A percentile compares a stretch with the other conserved stretches of the same genome.
phyloP scores from a whole-genome alignment of 2,329 filamentous ascomycete genomes.

The Chrysoporthe austroafricana region DNA sequence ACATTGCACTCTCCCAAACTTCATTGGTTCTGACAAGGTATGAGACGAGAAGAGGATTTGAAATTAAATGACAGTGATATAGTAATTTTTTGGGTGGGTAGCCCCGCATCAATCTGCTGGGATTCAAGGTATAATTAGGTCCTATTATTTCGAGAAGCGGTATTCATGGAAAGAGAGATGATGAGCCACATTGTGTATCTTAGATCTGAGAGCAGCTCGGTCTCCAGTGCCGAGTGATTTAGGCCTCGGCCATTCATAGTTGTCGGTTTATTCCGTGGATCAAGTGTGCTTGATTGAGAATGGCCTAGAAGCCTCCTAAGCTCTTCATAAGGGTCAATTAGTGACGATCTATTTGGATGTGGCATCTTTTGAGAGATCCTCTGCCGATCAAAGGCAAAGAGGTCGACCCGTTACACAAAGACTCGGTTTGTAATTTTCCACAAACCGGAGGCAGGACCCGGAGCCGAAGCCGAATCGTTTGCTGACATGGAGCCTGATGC shows the following conservation, averaged over 20 bases:
- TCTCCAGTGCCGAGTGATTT: not conserved
- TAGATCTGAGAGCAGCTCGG: not conserved
- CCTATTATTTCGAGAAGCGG: not conserved
- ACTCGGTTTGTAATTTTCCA: conserved; percentile 10
- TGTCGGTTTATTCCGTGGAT: not conserved
- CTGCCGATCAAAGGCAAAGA: no score
- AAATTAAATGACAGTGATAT: not conserved
- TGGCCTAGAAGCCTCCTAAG: not conserved
- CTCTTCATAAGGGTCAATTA: not conserved
- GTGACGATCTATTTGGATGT: not conserved
- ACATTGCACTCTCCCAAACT: not conserved
- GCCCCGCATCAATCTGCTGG: not conserved
- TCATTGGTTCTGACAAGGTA: not conserved
- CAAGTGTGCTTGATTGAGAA: not conserved
- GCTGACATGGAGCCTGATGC: not conserved
- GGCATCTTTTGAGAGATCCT: no score
- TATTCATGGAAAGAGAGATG: not conserved
- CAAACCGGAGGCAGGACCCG: conserved; percentile 6
- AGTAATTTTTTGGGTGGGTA: not conserved
- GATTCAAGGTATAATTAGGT: not conserved
- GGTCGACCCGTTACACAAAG: not conserved
- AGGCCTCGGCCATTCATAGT: not conserved
- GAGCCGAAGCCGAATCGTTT: not conserved
- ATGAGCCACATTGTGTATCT: not conserved
- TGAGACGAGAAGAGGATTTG: not conserved